A percentile compares a stretch with the other conserved stretches of the same genome.
Evolutionary conservation across 352 stramenopile genomes (phyloP).

Genomic region (Globisporangium orthogonon): DNA sequence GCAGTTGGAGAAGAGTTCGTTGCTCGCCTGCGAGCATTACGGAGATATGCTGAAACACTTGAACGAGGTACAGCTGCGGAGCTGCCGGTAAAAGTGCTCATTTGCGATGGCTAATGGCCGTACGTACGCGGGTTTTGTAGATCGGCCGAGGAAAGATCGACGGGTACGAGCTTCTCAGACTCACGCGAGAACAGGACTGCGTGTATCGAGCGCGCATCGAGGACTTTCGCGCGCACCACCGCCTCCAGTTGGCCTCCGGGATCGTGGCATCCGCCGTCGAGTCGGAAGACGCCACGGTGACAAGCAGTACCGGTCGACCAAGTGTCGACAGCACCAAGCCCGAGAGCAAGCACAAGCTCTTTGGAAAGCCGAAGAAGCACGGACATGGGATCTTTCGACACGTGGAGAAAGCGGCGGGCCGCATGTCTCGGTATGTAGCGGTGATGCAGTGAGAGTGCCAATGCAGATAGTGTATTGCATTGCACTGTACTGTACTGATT

Average conservation of each 20-base stretch:
- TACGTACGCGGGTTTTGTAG: conserved; percentile 14
- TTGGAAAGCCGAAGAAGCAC: conserved; percentile 53
- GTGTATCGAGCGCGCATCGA: conserved; percentile 68
- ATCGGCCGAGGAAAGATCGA: conserved; percentile 50
- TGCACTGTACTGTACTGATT: not conserved
- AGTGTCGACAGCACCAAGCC: conserved; percentile 37
- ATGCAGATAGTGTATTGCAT: too few relatives aligned
- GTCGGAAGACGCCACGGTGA: conserved; percentile 22
- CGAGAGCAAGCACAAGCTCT: conserved; percentile 48
- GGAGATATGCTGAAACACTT: conserved; percentile 75
- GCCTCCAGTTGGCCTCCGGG: conserved; percentile 67
- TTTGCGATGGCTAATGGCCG: not conserved
- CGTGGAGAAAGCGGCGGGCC: conserved; percentile 42
- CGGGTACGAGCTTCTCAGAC: conserved; percentile 35
- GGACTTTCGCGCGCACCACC: conserved; percentile 80
- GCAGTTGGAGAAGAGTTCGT: conserved; percentile 44
- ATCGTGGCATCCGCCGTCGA: conserved; percentile 71
- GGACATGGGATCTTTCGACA: conserved; percentile 54
- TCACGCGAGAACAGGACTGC: conserved; percentile 54
- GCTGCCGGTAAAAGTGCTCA: not conserved
- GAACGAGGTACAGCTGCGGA: conserved; percentile 53
- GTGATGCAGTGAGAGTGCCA: not conserved
- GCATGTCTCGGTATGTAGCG: conserved; percentile 31
- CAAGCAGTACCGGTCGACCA: conserved; percentile 20
- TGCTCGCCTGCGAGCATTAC: conserved; percentile 62